Evolutionary conservation across 2,329 filamentous ascomycete genomes (phyloP), one percentile per base, ranked within the genome.

Genomic region (Clonostachys rosea): DNA sequence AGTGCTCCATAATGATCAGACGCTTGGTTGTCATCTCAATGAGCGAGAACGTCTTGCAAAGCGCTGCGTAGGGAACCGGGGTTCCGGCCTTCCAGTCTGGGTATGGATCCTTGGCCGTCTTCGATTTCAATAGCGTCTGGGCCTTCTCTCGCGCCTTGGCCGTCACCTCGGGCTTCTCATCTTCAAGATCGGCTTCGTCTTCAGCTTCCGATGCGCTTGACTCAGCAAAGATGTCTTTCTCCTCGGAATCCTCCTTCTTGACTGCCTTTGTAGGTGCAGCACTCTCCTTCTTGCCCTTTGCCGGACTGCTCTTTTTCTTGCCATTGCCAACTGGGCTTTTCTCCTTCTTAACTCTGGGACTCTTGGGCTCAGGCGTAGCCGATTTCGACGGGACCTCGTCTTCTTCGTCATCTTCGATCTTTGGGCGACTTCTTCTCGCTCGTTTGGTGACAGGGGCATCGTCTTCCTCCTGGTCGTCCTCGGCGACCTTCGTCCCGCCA

Each of bases 1-100:
- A 96, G 62, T 96, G 86, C 16, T 91, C 88, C 55, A 87, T 80
- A 52, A 99, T 99, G 51, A 91, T 76, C 40, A 99, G 70, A 47
- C 94, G 83, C 64, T 97, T 97, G 6, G 89, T 90, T 0, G 92
- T 99, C 75, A 96, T 84, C 69, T 99, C 94, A 46, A 97, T 85
- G 34, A 96, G 81, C 2, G 91, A 96, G 59, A 97, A 97, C 0
- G 94, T 97, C 11, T 84, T 90, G 67, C 94, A 97, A 8, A 99
- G 78, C 12, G 94, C 94, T 24, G 91, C 92, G 59, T 97, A 99
- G 1, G 94, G 94, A 2, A 96, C 91, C 11, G 92, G 89, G 43
- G 87, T 80, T 42, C 91, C 91, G 42, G 87, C 73, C 63, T 90
- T 87, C 94, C 94, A 99, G 66, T 99, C 92, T 1, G 91, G 91